Evolutionary conservation across 805 yeast species (phyloP).

Genomic region (Peterozyma xylosa): DNA sequence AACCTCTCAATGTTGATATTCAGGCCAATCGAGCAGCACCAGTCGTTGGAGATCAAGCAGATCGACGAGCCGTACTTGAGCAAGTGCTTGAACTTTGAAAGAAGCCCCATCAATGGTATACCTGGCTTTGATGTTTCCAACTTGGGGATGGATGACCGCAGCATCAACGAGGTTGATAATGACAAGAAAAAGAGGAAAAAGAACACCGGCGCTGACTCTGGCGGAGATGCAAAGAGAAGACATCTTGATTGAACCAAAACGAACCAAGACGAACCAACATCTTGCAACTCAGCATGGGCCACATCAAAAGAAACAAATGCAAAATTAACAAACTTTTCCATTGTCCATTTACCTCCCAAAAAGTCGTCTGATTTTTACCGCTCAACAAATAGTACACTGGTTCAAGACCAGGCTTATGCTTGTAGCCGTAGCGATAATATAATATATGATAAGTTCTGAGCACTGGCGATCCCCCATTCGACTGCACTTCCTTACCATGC

Average conservation of each 20-base stretch:
- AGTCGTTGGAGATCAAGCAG: conserved; percentile 37
- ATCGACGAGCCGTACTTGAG: conserved; percentile 43
- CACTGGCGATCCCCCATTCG: too few species aligned
- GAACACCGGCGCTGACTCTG: conserved; percentile 21
- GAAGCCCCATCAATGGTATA: conserved; percentile 59
- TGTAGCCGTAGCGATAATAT: too few species aligned
- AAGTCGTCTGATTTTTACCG: too few species aligned
- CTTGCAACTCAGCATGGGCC: too few species aligned
- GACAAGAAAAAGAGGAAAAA: conserved; percentile 29
- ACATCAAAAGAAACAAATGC: too few species aligned
- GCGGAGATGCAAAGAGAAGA: not conserved
- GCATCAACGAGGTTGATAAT: conserved; percentile 13
- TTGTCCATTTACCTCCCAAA: too few species aligned
- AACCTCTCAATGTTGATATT: conserved; percentile 29
- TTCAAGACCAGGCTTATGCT: too few species aligned
- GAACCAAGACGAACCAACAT: too few species aligned
- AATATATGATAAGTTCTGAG: too few species aligned
- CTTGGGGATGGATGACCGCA: conserved; percentile 48
- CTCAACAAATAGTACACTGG: too few species aligned
- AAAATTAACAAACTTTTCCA: too few species aligned
- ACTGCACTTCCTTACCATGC: too few species aligned
- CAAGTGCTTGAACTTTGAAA: conserved; percentile 50
- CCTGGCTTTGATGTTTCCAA: conserved; percentile 70
- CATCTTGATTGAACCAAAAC: not conserved
- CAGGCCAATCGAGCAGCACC: conserved; percentile 28